Percentiles rank a stretch among this genome's conserved stretches.
Evolutionary conservation across 331 rosid species (phyloP).

Genomic region (Erythrophleum ivorense): DNA sequence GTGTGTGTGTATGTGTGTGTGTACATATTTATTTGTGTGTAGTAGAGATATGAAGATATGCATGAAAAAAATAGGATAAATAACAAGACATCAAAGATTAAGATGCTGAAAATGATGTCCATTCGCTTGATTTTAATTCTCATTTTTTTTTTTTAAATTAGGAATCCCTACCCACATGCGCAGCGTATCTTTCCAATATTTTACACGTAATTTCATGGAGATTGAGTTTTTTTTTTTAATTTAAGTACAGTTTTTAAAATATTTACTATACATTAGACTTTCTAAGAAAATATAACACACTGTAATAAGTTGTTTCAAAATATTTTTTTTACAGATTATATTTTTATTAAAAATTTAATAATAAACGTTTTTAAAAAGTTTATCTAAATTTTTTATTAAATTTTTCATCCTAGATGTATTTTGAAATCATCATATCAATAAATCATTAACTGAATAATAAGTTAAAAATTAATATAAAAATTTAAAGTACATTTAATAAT

Average conservation of each 20-base stretch:
- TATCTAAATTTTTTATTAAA: not conserved
- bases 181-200: not conserved
- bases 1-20: too few relatives aligned
- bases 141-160: not conserved
- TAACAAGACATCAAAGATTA: constrained; percentile 15
- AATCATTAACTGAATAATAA: not conserved
- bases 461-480: not conserved
- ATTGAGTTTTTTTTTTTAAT: too few relatives aligned
- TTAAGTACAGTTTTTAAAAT: too few relatives aligned
- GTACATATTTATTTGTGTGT: not conserved
- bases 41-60: constrained; percentile 30
- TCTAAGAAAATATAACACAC: too few relatives aligned
- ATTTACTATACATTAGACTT: too few relatives aligned
- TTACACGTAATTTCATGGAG: not conserved
- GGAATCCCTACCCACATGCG: not conserved
- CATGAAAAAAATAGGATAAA: constrained; percentile 37
- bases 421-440: too few relatives aligned
- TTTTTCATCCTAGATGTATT: too few relatives aligned
- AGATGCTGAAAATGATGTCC: constrained; percentile 53
- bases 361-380: not conserved
- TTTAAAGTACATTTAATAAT: not conserved
- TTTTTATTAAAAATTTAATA: not conserved
- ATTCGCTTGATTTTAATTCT: constrained; percentile 11
- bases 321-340: not conserved
- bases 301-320: not conserved